Evolutionary conservation across 306 rosid genomes (phyloP).

Genomic region (Cotoneaster glaucophyllus): DNA sequence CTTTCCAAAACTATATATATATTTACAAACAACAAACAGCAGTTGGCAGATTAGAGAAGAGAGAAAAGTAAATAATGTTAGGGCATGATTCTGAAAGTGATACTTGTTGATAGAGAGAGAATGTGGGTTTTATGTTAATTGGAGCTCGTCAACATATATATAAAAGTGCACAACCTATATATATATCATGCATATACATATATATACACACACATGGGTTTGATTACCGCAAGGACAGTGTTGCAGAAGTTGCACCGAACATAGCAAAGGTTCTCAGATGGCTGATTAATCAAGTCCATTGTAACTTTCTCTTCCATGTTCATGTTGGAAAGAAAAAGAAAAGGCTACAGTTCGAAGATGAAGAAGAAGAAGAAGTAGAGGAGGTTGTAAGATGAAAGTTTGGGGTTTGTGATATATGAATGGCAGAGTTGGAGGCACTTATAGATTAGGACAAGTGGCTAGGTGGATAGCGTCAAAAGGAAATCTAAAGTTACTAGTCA

Average conservation of each 20-base stretch:
- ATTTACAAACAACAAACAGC: not conserved
- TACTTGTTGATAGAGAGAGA: not conserved
- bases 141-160: not conserved
- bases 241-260: slow-evolving; percentile 96
- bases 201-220: not conserved
- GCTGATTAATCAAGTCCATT: slow-evolving; percentile 56
- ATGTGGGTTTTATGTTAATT: not conserved
- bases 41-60: not conserved
- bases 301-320: slow-evolving; percentile 58
- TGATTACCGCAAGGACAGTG: slow-evolving; percentile 84
- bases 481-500: not conserved
- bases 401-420: slow-evolving; percentile 28
- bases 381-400: slow-evolving; percentile 9
- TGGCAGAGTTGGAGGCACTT: not conserved
- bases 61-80: not conserved
- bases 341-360: not conserved
- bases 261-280: slow-evolving; percentile 87
- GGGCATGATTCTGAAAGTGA: not conserved
- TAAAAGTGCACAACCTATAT: not conserved
- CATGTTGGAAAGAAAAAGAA: slow-evolving; percentile 27
- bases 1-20: not conserved
- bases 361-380: not conserved
- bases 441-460: not conserved
- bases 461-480: not conserved
- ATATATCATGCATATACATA: not conserved